Percentiles rank a stretch among this genome's conserved stretches.
These are phyloP conservation scores for Cordyceps cicadae DNA, from an alignment of 2,329 filamentous ascomycete genomes.

Conservation along the genomic window DNA sequence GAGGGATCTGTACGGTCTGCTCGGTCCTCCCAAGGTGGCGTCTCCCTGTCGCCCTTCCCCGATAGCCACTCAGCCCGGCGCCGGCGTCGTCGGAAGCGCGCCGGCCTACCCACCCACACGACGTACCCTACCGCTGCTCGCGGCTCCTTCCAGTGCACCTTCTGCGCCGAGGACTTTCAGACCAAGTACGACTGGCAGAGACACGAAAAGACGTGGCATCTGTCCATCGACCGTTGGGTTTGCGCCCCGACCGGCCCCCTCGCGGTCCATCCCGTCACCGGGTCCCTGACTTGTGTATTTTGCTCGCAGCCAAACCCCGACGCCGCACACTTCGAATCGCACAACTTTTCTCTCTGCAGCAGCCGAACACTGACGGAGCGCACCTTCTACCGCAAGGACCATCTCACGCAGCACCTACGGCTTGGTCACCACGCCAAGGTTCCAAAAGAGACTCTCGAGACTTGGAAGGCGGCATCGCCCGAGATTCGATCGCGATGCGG, in stretches of 20 bases:
- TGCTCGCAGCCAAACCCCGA: slow-evolving; percentile 48
- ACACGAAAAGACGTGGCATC: slow-evolving; percentile 60
- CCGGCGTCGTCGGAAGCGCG: slow-evolving; percentile 1
- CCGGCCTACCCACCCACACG: neutral
- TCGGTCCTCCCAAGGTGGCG: neutral
- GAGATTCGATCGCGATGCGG: slow-evolving; percentile 56
- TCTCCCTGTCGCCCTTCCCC: slow-evolving; percentile 1
- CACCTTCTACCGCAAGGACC: slow-evolving; percentile 59
- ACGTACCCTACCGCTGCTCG: slow-evolving; percentile 16
- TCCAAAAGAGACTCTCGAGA: slow-evolving; percentile 54
- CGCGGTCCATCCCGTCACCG: slow-evolving; percentile 50
- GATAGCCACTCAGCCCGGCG: neutral
- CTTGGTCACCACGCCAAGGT: slow-evolving; percentile 57
- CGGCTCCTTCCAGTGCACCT: slow-evolving; percentile 52
- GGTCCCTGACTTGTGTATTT: slow-evolving; percentile 49
- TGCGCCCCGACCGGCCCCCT: slow-evolving; percentile 52
- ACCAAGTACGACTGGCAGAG: slow-evolving; percentile 64
- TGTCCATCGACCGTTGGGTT: slow-evolving; percentile 58
- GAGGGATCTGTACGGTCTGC: neutral
- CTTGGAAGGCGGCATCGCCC: slow-evolving; percentile 51
- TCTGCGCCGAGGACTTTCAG: slow-evolving; percentile 59
- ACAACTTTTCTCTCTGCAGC: slow-evolving; percentile 56
- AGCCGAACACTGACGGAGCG: slow-evolving; percentile 54
- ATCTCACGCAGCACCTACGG: slow-evolving; percentile 55
- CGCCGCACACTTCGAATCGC: slow-evolving; percentile 46